These are phyloP conservation scores for Calendula officinalis DNA, from an alignment of 129 eudicot genomes.

Conservation along the genomic window DNA sequence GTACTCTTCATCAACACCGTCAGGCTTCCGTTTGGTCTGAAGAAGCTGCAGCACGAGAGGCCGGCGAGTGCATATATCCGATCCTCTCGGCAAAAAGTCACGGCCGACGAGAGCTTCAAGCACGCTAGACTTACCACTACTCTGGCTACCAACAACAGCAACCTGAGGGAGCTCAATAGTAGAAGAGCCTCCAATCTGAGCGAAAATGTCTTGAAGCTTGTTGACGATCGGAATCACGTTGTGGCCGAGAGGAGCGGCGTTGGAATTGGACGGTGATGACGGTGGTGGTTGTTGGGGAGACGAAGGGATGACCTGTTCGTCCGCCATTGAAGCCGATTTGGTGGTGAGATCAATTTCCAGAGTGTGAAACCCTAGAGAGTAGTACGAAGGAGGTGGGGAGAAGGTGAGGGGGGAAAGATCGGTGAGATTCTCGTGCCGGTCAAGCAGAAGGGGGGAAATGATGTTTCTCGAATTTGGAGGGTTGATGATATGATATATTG, in stretches of 20 bases:
- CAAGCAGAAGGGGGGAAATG: slow-evolving; percentile 20
- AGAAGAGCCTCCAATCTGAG: slow-evolving; percentile 5
- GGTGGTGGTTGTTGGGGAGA: slow-evolving; percentile 28
- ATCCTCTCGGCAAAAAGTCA: slow-evolving; percentile 10
- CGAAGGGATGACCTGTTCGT: slow-evolving; percentile 42
- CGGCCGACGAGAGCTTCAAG: slow-evolving; percentile 18
- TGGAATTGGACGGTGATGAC: slow-evolving; percentile 24
- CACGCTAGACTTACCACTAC: slow-evolving; percentile 19
- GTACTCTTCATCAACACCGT: slow-evolving; percentile 14
- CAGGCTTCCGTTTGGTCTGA: slow-evolving; percentile 9
- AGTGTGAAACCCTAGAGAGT: slow-evolving; percentile 30
- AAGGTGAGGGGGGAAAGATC: background rate
- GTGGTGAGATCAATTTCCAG: slow-evolving; percentile 21
- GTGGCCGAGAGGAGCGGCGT: slow-evolving; percentile 64
- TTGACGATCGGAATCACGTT: slow-evolving; percentile 22
- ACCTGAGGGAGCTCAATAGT: slow-evolving; percentile 14
- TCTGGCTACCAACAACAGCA: slow-evolving; percentile 19
- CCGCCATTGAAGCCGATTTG: slow-evolving; percentile 55
- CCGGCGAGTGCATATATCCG: slow-evolving; percentile 6
- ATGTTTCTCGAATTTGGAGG: slow-evolving; percentile 1
- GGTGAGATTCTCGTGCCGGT: slow-evolving; percentile 30
- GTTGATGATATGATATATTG: background rate
- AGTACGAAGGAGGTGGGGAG: slow-evolving; percentile 23
- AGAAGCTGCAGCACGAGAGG: slow-evolving; percentile 20
- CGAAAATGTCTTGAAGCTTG: slow-evolving; percentile 12